phyloP scores from a whole-genome alignment of 306 rosid genomes.

The Inga leiocalycina region DNA sequence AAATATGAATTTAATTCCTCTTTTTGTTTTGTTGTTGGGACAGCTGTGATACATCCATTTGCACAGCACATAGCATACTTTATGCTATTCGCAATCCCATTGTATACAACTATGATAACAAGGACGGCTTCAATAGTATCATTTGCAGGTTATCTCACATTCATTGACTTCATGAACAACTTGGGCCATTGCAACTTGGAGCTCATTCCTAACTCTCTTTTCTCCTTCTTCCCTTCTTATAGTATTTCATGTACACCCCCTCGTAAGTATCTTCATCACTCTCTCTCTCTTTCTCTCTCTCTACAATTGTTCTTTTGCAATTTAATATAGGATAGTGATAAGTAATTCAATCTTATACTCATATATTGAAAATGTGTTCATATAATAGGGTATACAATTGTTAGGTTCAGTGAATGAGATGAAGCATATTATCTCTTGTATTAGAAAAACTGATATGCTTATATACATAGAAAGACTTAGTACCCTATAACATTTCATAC shows the following conservation, averaged over 20 bases:
- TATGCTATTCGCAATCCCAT: slow-evolving; percentile 56
- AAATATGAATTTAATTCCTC: not conserved
- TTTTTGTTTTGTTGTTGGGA: not conserved
- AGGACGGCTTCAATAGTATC: slow-evolving; percentile 56
- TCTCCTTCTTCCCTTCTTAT: slow-evolving; percentile 59
- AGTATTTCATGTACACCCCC: slow-evolving; percentile 65
- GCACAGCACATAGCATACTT: slow-evolving; percentile 71
- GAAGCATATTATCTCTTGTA: too few relatives aligned
- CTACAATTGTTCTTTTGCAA: not conserved
- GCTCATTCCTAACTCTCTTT: slow-evolving; percentile 48
- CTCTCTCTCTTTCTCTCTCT: not conserved
- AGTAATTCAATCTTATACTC: not conserved
- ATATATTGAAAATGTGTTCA: too few relatives aligned
- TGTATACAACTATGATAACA: slow-evolving; percentile 35
- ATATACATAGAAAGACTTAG: too few relatives aligned
- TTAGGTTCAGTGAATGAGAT: too few relatives aligned
- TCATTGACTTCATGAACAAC: slow-evolving; percentile 76
- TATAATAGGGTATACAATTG: not conserved
- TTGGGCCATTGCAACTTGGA: slow-evolving; percentile 87
- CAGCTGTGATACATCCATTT: slow-evolving; percentile 85
- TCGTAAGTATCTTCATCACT: slow-evolving; percentile 53
- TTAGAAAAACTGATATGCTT: too few relatives aligned
- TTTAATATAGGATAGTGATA: not conserved
- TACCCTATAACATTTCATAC: too few relatives aligned
- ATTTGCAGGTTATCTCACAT: slow-evolving; percentile 41